Conservation (phyloP, 2,329 filamentous ascomycete genomes). For the Fusarium proliferatum region DNA sequence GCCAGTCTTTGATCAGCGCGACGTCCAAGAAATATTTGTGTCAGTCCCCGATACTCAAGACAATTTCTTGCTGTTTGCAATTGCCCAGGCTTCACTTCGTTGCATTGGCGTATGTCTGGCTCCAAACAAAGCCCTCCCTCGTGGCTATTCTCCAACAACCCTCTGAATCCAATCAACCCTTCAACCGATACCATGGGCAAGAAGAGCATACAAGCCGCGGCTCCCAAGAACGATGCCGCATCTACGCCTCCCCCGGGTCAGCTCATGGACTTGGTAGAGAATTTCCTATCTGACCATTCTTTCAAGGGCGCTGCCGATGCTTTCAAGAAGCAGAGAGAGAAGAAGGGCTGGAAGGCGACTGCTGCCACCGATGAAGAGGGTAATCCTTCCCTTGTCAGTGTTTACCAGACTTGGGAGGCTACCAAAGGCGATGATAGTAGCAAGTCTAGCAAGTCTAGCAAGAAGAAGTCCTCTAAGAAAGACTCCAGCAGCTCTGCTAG, state of each 20-base stretch:
- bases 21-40: slow-evolving; percentile 28
- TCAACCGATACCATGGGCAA: slow-evolving; percentile 50
- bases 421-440: slow-evolving; percentile 30
- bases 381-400: slow-evolving; percentile 58
- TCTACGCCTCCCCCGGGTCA: slow-evolving; percentile 62
- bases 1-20: slow-evolving; percentile 20
- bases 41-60: neutral
- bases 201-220: slow-evolving; percentile 37
- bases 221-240: slow-evolving; percentile 34
- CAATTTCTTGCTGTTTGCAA: slow-evolving; percentile 13
- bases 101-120: slow-evolving; percentile 49
- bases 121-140: slow-evolving; percentile 49
- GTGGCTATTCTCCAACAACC: slow-evolving; percentile 59
- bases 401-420: slow-evolving; percentile 64
- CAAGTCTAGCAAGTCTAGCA: slow-evolving; percentile 38
- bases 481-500: slow-evolving; percentile 20
- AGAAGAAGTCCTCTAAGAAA: slow-evolving; percentile 38
- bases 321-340: slow-evolving; percentile 71
- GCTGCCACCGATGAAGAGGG: slow-evolving; percentile 21
- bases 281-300: slow-evolving; percentile 74
- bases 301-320: slow-evolving; percentile 70
- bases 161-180: slow-evolving; percentile 34
- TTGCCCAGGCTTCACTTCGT: neutral
- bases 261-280: slow-evolving; percentile 73
- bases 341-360: slow-evolving; percentile 58